A percentile compares a stretch with the other conserved stretches of the same genome.
Conservation (phyloP, 345 rosid species). For the Arabidopsis thaliana region TAIR10.1 NC_003074.8:5751501-5752000, state of each 20-base stretch:
- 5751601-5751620: too few species aligned
- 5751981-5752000: background rate
- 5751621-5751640: background rate
- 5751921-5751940: slow-evolving; percentile 46
- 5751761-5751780: slow-evolving; percentile 37
- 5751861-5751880: slow-evolving; percentile 40
- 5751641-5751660: background rate
- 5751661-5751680: too few species aligned
- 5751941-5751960: background rate
- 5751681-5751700: background rate
- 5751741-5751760: slow-evolving; percentile 11
- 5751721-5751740: too few species aligned
- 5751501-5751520: background rate
- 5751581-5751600: background rate
- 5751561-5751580: too few species aligned
- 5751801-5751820: too few species aligned
- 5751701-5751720: background rate
- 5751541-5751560: too few species aligned
- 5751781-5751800: background rate
- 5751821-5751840: background rate
- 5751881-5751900: slow-evolving; percentile 50
- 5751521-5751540: background rate
- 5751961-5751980: background rate
- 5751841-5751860: background rate
- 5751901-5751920: slow-evolving; percentile 68